Evolutionary conservation across 345 rosid genomes (phyloP).

Genomic region (Citrus medica): DNA sequence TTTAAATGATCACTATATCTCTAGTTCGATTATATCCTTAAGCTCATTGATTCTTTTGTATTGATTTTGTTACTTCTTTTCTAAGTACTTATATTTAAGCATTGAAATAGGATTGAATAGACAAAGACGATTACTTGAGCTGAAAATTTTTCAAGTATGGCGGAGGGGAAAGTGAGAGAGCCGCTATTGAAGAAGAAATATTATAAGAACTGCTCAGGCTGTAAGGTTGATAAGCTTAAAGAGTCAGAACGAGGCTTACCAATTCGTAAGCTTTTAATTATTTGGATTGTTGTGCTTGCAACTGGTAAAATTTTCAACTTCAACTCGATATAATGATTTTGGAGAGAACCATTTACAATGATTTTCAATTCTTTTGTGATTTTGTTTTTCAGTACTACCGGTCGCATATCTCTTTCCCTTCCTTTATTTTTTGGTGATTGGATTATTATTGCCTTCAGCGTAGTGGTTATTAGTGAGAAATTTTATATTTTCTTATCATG

Average conservation of each 20-base stretch:
- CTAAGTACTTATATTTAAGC: too few relatives aligned
- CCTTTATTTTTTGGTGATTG: conserved; percentile 87
- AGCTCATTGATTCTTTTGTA: too few relatives aligned
- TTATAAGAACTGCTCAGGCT: conserved; percentile 75
- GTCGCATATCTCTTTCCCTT: conserved; percentile 84
- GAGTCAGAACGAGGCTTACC: conserved; percentile 55
- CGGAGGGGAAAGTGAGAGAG: background rate
- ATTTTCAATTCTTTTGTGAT: background rate
- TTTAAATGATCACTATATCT: too few relatives aligned
- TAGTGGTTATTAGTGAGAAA: too few relatives aligned
- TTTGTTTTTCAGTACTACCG: conserved; percentile 57
- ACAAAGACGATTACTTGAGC: too few relatives aligned
- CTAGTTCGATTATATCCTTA: too few relatives aligned
- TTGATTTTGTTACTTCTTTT: too few relatives aligned
- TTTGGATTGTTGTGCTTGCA: conserved; percentile 74
- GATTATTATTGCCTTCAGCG: background rate
- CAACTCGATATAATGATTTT: too few relatives aligned
- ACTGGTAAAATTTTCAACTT: conserved; percentile 32
- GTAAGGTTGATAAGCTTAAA: conserved; percentile 60
- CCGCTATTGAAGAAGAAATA: conserved; percentile 28
- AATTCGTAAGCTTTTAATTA: conserved; percentile 38
- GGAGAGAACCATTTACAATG: too few relatives aligned
- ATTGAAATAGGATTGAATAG: too few relatives aligned
- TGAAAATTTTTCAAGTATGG: background rate
- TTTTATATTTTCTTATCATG: too few relatives aligned